These are phyloP conservation scores for Teratosphaeria nubilosa DNA, from an alignment of 2,329 filamentous ascomycete genomes.

Conservation along the genomic window DNA sequence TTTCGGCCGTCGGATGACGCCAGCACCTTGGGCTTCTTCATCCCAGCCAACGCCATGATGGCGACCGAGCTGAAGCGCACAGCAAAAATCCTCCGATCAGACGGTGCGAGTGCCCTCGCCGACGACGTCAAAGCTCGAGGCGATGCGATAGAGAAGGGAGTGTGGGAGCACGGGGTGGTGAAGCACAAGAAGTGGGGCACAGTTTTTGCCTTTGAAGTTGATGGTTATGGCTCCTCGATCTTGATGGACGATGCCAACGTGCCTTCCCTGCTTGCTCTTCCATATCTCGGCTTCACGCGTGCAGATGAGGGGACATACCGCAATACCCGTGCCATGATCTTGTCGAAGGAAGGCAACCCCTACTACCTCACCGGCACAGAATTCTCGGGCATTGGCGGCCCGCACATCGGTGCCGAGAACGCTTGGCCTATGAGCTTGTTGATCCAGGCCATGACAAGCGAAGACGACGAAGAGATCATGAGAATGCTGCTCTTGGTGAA, in stretches of 20 bases:
- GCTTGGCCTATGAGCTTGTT: constrained; percentile 97
- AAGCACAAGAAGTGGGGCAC: constrained; percentile 63
- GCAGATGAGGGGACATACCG: constrained; percentile 61
- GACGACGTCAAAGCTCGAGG: constrained; percentile 46
- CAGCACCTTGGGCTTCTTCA: constrained; percentile 87
- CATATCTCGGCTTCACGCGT: constrained; percentile 65
- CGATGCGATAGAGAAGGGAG: constrained; percentile 59
- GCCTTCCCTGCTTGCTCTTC: constrained; percentile 68
- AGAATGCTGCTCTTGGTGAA: constrained; percentile 65
- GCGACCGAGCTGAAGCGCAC: constrained; percentile 74
- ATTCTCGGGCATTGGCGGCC: constrained; percentile 82
- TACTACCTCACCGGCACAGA: constrained; percentile 70
- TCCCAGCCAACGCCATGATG: constrained; percentile 95
- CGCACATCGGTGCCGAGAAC: constrained; percentile 71
- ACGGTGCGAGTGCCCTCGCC: constrained; percentile 44
- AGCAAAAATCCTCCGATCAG: constrained; percentile 55
- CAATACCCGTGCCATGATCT: constrained; percentile 77
- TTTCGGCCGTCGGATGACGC: constrained; percentile 94
- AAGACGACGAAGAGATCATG: constrained; percentile 72
- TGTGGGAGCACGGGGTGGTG: constrained; percentile 78
- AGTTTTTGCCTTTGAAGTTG: constrained; percentile 80
- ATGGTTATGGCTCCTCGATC: constrained; percentile 72
- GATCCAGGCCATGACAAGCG: constrained; percentile 79
- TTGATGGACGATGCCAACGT: constrained; percentile 88
- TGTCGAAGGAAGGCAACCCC: constrained; percentile 68